These are phyloP conservation scores for Capsicum chinense DNA, from an alignment of 257 asterid species.

Conservation along the genomic window DNA sequence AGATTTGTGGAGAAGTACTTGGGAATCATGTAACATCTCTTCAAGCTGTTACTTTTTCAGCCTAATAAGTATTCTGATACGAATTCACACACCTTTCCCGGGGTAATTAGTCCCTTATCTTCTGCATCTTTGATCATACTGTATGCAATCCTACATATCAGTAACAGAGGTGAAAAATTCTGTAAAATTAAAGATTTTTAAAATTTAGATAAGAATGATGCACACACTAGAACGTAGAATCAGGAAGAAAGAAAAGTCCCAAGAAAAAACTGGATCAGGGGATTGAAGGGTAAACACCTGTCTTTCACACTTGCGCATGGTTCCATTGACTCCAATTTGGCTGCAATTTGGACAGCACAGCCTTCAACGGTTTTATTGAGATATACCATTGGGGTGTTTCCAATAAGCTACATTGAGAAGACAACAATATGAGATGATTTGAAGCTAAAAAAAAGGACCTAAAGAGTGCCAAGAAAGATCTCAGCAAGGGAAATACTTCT, in stretches of 20 bases:
- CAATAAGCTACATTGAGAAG: constrained; percentile 39
- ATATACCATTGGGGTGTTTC: constrained; percentile 58
- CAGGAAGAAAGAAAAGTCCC: neutral
- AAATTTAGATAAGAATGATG: neutral
- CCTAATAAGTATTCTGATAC: neutral
- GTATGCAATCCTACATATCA: constrained; percentile 46
- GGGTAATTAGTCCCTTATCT: constrained; percentile 54
- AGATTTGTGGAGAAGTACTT: neutral
- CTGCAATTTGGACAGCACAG: constrained; percentile 49
- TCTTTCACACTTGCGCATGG: constrained; percentile 58
- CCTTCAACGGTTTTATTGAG: constrained; percentile 52
- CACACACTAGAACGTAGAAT: neutral
- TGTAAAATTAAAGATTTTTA: neutral
- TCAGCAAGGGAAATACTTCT: constrained; percentile 39
- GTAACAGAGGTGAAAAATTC: neutral
- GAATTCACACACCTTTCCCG: constrained; percentile 49
- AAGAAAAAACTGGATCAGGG: neutral
- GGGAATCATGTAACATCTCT: neutral
- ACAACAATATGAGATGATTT: neutral
- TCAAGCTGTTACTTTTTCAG: neutral
- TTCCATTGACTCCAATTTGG: constrained; percentile 55
- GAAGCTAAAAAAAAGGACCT: neutral
- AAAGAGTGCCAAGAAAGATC: neutral
- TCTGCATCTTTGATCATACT: constrained; percentile 63
- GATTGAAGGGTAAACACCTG: constrained; percentile 34